Conservation (phyloP, 495 filamentous ascomycete genomes). For the Podospora pseudoanserina region DNA sequence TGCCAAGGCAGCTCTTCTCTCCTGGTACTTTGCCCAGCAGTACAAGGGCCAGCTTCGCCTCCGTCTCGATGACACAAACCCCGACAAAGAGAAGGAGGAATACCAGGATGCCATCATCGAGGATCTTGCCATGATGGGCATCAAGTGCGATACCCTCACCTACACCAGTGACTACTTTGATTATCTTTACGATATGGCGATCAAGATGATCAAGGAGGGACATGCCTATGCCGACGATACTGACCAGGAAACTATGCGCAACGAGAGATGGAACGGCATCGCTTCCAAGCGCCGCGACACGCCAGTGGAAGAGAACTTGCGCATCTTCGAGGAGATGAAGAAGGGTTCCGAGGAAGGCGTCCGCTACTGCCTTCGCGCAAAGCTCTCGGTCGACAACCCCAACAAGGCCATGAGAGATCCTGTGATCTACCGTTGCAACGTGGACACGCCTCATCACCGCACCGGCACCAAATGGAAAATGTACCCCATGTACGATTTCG, state of each 20-base stretch:
- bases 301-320: constrained; percentile 75
- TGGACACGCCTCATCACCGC: constrained; percentile 73
- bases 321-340: constrained; percentile 86
- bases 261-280: constrained; percentile 72
- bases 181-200: constrained; percentile 72
- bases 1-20: constrained; percentile 86
- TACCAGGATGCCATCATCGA: constrained; percentile 85
- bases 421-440: constrained; percentile 89
- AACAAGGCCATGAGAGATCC: constrained; percentile 89
- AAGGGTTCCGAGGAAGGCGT: constrained; percentile 68
- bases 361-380: constrained; percentile 82
- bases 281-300: constrained; percentile 71
- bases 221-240: constrained; percentile 91
- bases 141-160: constrained; percentile 72
- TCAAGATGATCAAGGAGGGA: constrained; percentile 76
- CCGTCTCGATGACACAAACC: constrained; percentile 92
- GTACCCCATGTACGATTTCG: constrained; percentile 80
- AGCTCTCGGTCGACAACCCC: constrained; percentile 76
- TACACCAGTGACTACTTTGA: constrained; percentile 92
- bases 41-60: constrained; percentile 81
- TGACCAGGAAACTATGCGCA: constrained; percentile 76
- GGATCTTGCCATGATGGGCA: constrained; percentile 80
- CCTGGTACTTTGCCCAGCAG: constrained; percentile 89
- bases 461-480: constrained; percentile 83
- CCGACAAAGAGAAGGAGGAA: constrained; percentile 87